These are phyloP conservation scores for Ganoderma lingzhi DNA, from an alignment of 1,284 basidiomycete species.

Conservation along the genomic window DNA sequence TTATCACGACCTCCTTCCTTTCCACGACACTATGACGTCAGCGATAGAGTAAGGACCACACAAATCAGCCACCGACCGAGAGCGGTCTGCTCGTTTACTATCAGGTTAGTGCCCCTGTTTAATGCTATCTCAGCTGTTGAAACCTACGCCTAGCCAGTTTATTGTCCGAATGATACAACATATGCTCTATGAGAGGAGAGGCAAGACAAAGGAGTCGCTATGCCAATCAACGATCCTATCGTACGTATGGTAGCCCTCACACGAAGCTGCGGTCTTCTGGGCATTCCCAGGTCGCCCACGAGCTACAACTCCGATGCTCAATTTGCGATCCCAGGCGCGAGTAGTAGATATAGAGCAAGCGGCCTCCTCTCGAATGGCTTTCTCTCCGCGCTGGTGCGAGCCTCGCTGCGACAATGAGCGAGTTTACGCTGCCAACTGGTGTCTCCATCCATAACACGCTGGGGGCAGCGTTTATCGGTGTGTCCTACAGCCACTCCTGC, in stretches of 20 bases:
- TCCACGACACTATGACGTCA: not conserved
- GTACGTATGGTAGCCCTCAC: not conserved
- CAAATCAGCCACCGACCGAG: not conserved
- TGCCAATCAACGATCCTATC: not conserved
- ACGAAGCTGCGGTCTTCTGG: not conserved
- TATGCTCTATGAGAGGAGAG: not conserved
- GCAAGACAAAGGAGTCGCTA: not conserved
- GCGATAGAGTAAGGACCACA: not conserved
- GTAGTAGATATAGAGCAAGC: not conserved
- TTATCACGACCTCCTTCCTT: not conserved
- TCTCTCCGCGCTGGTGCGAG: not conserved
- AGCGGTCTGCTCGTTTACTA: not conserved
- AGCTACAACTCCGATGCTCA: not conserved
- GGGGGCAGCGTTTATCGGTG: conserved; percentile 28
- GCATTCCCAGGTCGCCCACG: not conserved
- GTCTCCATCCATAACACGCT: conserved; percentile 12
- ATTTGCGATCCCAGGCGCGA: conserved; percentile 1
- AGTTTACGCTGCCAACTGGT: not conserved
- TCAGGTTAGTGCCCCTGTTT: not conserved
- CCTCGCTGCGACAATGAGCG: not conserved
- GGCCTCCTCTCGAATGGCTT: not conserved
- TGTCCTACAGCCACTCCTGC: not conserved
- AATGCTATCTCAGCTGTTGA: not conserved
- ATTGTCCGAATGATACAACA: not conserved
- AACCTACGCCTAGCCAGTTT: not conserved